Evolutionary conservation across 148 eudicot species (phyloP).

Genomic region (Limonium bicolor): DNA sequence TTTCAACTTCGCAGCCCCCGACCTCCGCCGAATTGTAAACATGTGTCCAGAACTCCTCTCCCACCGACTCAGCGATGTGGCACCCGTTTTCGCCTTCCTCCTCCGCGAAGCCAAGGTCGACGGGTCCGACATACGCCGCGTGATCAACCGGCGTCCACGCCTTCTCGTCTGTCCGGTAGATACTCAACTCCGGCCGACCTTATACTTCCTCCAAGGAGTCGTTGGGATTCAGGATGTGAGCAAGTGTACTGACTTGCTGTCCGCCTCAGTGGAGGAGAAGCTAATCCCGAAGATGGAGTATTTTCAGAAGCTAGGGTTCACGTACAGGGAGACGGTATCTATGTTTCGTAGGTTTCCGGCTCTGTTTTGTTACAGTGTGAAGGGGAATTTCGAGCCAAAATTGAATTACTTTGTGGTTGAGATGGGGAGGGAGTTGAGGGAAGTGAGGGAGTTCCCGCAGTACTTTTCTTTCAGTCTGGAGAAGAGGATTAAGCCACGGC

Average conservation of each 20-base stretch:
- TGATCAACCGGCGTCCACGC: slow-evolving; percentile 64
- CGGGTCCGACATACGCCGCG: slow-evolving; percentile 32
- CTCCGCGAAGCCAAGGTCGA: slow-evolving; percentile 56
- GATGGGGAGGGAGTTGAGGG: slow-evolving; percentile 86
- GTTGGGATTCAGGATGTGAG: slow-evolving; percentile 48
- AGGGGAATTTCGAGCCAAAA: slow-evolving; percentile 63
- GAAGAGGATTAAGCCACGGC: slow-evolving; percentile 70
- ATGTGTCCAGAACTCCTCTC: slow-evolving; percentile 71
- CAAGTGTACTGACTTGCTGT: slow-evolving; percentile 45
- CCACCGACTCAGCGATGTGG: slow-evolving; percentile 9
- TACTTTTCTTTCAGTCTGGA: slow-evolving; percentile 91
- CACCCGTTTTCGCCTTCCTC: slow-evolving; percentile 60
- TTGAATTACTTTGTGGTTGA: slow-evolving; percentile 66
- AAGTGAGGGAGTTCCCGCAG: slow-evolving; percentile 75
- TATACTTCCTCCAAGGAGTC: slow-evolving; percentile 67
- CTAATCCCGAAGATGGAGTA: slow-evolving; percentile 58
- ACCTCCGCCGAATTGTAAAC: slow-evolving; percentile 40
- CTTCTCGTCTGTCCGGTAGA: slow-evolving; percentile 44
- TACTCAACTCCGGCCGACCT: slow-evolving; percentile 51
- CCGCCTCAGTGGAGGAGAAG: slow-evolving; percentile 66
- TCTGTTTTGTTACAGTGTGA: slow-evolving; percentile 67
- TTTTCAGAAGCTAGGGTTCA: slow-evolving; percentile 45
- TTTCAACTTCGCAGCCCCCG: slow-evolving; percentile 28
- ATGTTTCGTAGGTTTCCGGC: slow-evolving; percentile 73
- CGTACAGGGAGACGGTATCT: slow-evolving; percentile 28